phyloP scores from a whole-genome alignment of 495 filamentous ascomycete species.

The Cladorrhinum samala region DNA sequence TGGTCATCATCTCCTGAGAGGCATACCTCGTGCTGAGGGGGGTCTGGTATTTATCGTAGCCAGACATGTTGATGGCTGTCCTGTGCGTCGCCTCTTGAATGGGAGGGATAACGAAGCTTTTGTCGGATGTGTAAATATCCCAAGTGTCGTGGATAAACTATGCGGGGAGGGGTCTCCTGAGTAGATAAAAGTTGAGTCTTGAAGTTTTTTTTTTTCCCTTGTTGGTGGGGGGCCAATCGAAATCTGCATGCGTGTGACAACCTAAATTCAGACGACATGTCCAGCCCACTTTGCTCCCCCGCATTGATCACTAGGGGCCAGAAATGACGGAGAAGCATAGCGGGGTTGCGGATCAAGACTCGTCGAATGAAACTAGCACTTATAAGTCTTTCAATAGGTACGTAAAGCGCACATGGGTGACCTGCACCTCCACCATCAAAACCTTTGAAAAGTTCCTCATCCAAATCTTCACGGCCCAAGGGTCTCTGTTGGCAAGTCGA shows the following conservation, averaged over 20 bases:
- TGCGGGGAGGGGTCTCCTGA: no score
- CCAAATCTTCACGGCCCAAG: no score
- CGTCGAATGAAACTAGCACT: not conserved
- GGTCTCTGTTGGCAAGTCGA: not conserved
- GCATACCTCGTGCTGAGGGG: constrained; percentile 69
- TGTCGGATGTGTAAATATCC: not conserved
- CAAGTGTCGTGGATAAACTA: no score
- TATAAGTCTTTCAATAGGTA: not conserved
- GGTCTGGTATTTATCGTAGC: constrained; percentile 63
- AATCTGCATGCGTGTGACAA: not conserved
- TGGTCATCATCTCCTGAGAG: constrained; percentile 50
- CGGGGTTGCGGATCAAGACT: not conserved
- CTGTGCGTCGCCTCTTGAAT: no score
- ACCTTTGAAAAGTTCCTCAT: not conserved
- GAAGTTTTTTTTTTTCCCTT: not conserved
- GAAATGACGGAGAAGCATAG: no score
- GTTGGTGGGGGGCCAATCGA: constrained; percentile 5
- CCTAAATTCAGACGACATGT: constrained; percentile 2
- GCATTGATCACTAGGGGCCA: no score
- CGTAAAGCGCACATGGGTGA: no score
- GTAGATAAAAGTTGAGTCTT: no score
- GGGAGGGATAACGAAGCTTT: not conserved
- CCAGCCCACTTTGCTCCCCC: no score
- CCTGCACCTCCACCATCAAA: not conserved
- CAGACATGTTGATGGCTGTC: constrained; percentile 46